Evolutionary conservation across 116 monocot species (phyloP).

Genomic region (Cymodocea nodosa): DNA sequence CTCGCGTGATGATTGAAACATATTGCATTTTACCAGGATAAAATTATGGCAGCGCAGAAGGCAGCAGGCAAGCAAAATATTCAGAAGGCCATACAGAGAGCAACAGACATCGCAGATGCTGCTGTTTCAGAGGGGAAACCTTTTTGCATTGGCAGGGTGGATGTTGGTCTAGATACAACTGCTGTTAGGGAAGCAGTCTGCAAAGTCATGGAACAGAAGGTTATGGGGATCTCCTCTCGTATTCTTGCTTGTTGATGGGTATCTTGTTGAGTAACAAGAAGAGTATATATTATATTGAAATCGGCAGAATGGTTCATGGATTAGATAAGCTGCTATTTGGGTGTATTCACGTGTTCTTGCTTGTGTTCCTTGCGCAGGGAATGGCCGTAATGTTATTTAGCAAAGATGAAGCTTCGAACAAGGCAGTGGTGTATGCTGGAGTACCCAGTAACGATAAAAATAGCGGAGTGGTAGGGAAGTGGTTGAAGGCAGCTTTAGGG

Average conservation of each 20-base stretch:
- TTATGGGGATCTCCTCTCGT: background rate
- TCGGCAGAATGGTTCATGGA: too few relatives aligned
- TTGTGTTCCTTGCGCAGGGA: slow-evolving; percentile 29
- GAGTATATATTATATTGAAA: background rate
- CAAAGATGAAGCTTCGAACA: slow-evolving; percentile 58
- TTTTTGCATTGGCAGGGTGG: slow-evolving; percentile 55
- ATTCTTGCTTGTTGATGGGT: background rate
- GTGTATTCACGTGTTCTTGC: background rate
- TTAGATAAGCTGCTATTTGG: background rate
- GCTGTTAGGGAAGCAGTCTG: slow-evolving; percentile 93
- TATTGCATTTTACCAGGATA: slow-evolving; percentile 27
- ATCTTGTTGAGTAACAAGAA: background rate
- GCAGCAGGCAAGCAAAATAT: slow-evolving; percentile 65
- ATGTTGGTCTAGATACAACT: slow-evolving; percentile 78
- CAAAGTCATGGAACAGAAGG: slow-evolving; percentile 71
- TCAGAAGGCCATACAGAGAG: slow-evolving; percentile 55
- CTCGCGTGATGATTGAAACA: too few relatives aligned
- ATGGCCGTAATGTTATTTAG: slow-evolving; percentile 84
- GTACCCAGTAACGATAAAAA: slow-evolving; percentile 44
- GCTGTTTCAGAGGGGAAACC: slow-evolving; percentile 69
- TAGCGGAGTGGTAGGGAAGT: slow-evolving; percentile 35
- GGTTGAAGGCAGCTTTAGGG: slow-evolving; percentile 58
- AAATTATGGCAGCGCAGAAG: slow-evolving; percentile 74
- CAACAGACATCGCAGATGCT: slow-evolving; percentile 44
- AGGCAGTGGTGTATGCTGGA: slow-evolving; percentile 73